Conservation (phyloP, 345 rosid genomes). For the Orychophragmus violaceus region DNA sequence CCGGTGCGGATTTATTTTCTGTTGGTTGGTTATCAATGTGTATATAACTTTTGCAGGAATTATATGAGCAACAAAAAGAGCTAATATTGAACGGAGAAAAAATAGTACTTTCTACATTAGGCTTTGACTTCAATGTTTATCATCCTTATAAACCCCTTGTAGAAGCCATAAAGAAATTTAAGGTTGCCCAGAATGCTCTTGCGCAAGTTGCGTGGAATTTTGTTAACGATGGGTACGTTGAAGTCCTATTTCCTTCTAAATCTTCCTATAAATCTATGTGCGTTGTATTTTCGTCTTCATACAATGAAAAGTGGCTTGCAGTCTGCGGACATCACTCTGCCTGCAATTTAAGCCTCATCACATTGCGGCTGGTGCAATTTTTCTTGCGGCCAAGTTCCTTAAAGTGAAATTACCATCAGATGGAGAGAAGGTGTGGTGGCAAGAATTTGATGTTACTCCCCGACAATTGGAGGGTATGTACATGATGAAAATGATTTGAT, state of each 20-base stretch:
- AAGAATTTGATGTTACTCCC: conserved; percentile 95
- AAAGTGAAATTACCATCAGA: conserved; percentile 98
- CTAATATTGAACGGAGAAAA: conserved; percentile 81
- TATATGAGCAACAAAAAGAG: conserved; percentile 94
- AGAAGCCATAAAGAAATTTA: conserved; percentile 93
- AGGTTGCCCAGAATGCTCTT: conserved; percentile 94
- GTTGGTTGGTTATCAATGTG: background rate
- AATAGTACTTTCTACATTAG: conserved; percentile 82
- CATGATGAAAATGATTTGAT: background rate
- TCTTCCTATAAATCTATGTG: conserved; percentile 35
- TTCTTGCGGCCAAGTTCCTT: conserved; percentile 98
- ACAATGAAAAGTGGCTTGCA: conserved; percentile 69
- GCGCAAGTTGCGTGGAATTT: conserved; percentile 99
- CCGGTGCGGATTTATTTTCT: background rate
- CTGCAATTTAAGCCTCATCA: conserved; percentile 99
- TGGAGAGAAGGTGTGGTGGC: conserved; percentile 99
- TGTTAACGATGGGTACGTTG: conserved; percentile 96
- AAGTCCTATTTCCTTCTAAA: conserved; percentile 26
- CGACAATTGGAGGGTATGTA: conserved; percentile 89
- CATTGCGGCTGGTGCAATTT: conserved; percentile 99
- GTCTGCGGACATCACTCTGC: conserved; percentile 99
- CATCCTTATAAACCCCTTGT: conserved; percentile 98
- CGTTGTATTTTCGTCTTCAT: conserved; percentile 48
- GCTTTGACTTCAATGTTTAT: conserved; percentile 84
- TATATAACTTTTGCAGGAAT: conserved; percentile 50